Evolutionary conservation across 2,329 filamentous ascomycete species (phyloP), one percentile per base, ranked within the genome.

Genomic region (Fusarium fracticaudum): DNA sequence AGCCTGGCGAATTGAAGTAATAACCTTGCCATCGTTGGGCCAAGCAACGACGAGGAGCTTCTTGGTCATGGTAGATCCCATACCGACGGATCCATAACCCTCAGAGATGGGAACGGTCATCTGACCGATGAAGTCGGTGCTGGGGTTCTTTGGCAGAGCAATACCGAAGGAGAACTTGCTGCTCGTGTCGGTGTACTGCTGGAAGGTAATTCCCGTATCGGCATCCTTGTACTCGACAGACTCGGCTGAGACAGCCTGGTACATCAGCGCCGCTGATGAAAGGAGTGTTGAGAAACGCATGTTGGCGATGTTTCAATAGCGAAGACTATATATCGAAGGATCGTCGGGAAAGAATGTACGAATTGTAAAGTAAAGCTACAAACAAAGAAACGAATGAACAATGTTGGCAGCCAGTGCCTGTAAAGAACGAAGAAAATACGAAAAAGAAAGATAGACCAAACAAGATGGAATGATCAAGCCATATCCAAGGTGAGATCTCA

Each of bases 31-130:
- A 26, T 86, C 84, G 71, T 87, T 84, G 8, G 89, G 86, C 85
- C 88, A 92, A 6, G 88, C 88, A 72, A 90, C 82, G 22, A 92
- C 81, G 60, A 92, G 85, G 7, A 92, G 82, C 43, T 86, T 86
- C 72, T 86, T 86, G 13, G 86, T 87, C 90, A 92, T 92, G 55
- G 84, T 82, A 9, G 87, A 86, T 15, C 86, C 87, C 60, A 91
- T 84, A 2, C 87, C 86, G 26, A 92, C 76, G 72, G 89, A 91
- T 22, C 89, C 90, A 31, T 84, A 84, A 8, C 83, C 82, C 53
- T 83, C 82, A 44, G 83, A 83, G 17, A 85, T 85, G 63, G 84
- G 75, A 78, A 90, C 89, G 54, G 91, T 81, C 57, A 88, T 85
- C 37, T 69, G 74, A 43, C 90, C 90, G 64, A 91, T 88, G 73